phyloP scores from a whole-genome alignment of 495 filamentous ascomycete genomes.

The Pyronema omphalodes region DNA sequence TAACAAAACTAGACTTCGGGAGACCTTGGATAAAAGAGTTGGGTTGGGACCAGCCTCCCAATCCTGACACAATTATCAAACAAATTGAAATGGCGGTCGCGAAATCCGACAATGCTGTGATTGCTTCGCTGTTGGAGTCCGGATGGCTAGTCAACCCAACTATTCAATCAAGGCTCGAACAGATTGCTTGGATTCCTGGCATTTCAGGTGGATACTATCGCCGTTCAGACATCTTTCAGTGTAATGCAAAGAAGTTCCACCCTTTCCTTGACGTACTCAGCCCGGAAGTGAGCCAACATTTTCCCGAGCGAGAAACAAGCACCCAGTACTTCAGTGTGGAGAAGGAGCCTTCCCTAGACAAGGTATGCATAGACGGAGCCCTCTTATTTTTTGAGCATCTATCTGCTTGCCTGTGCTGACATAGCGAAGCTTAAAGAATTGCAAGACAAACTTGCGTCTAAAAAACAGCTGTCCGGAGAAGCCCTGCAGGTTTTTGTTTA shows the following conservation, averaged over 20 bases:
- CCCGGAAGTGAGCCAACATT: neutral
- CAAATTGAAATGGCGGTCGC: neutral
- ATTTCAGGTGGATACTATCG: slow-evolving; percentile 3
- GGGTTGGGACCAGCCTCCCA: neutral
- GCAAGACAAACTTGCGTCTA: slow-evolving; percentile 4
- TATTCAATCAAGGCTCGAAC: neutral
- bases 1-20: slow-evolving; percentile 1
- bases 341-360: slow-evolving; percentile 6
- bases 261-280: neutral
- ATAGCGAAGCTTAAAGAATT: slow-evolving; percentile 12
- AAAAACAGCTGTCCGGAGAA: neutral
- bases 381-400: too few relatives aligned
- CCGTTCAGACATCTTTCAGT: slow-evolving; percentile 11
- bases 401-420: too few relatives aligned
- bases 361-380: slow-evolving; percentile 9
- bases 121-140: neutral
- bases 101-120: neutral
- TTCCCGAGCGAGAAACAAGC: neutral
- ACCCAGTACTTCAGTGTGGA: neutral
- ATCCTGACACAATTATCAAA: neutral
- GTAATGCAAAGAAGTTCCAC: neutral
- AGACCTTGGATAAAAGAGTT: neutral
- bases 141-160: neutral
- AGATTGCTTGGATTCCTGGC: slow-evolving; percentile 15
- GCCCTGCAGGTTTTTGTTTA: slow-evolving; percentile 14